Evolutionary conservation across 305 asterid species (phyloP), one percentile per base, ranked within the genome.

Genomic region (Fraxinus baroniana): DNA sequence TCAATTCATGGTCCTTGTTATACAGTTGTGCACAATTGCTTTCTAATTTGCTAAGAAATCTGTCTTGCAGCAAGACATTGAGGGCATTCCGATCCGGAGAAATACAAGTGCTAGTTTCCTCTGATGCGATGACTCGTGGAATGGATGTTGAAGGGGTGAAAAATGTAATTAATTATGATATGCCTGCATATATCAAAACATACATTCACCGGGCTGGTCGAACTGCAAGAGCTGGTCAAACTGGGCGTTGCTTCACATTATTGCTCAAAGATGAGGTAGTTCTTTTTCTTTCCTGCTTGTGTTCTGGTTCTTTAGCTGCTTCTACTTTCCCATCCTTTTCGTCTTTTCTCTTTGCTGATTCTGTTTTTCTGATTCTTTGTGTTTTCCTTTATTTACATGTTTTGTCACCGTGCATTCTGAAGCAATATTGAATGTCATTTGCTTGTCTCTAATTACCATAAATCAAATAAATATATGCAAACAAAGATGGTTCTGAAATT

Each of bases 61-160:
- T 44, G 30, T 86, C 17, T 24, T 83, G 77, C 93, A 93, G 98
- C 87, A 91, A 91, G 87, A 92, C 94, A 30, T 78, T 95, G 85
- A 92, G 84, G 87, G 92, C 93, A 80, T 95, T 93, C 84, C 90
- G 96, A 72, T 86, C 87, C 17, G 98, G 98, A 84, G 85, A 90
- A 82, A 80, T 87, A 36, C 90, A 90, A 84, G 96, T 95, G 41
- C 95, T 95, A 39, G 88, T 95, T 78, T 91, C 97, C 18, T 93
- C 98, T 68, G 98, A 95, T 87, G 95, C 95, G 74, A 92, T 93
- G 95, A 88, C 98, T 78, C 97, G 96, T 81, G 98, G 98, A 77
- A 95, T 93, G 98, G 98, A 94, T 81, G 94, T 94, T 82, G 96
- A 92, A 88, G 98, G 94, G 83, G 95, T 93, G 41, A 88, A 81